These are phyloP conservation scores for Porcisia hertigi DNA, from an alignment of 208 protist species.

Conservation along the genomic window DNA sequence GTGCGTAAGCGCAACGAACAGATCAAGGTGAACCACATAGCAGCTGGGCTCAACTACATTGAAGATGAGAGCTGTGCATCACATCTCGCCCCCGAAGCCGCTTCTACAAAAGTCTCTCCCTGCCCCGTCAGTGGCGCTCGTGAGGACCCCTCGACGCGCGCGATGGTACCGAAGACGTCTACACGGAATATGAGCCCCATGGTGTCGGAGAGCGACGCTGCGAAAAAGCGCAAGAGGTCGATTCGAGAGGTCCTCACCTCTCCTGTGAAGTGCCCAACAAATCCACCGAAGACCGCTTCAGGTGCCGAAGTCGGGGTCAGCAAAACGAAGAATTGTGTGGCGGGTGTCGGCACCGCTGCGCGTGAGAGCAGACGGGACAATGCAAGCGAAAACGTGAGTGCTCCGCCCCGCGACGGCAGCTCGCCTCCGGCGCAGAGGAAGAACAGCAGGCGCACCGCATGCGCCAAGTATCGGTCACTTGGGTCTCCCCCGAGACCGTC, in stretches of 20 bases:
- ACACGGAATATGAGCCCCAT: neutral
- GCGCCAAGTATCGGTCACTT: neutral
- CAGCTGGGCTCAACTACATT: conserved; percentile 7
- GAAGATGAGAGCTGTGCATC: too few relatives aligned
- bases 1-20: conserved; percentile 27
- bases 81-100: neutral
- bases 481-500: conserved; percentile 7
- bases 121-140: neutral
- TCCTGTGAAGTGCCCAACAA: neutral
- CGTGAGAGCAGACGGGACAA: neutral
- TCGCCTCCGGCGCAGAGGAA: neutral
- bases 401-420: neutral
- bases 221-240: conserved; percentile 4
- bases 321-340: conserved; percentile 3
- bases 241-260: conserved; percentile 20
- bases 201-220: conserved; percentile 1
- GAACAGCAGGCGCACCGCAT: conserved; percentile 10
- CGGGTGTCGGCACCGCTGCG: conserved; percentile 3
- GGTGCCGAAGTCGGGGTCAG: neutral
- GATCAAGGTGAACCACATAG: conserved; percentile 23
- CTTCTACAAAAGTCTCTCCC: neutral
- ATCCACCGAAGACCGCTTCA: neutral
- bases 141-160: neutral
- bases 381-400: neutral
- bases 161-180: neutral